These are phyloP conservation scores for Cadophora gregata DNA, from an alignment of 2,329 filamentous ascomycete species.

Conservation along the genomic window DNA sequence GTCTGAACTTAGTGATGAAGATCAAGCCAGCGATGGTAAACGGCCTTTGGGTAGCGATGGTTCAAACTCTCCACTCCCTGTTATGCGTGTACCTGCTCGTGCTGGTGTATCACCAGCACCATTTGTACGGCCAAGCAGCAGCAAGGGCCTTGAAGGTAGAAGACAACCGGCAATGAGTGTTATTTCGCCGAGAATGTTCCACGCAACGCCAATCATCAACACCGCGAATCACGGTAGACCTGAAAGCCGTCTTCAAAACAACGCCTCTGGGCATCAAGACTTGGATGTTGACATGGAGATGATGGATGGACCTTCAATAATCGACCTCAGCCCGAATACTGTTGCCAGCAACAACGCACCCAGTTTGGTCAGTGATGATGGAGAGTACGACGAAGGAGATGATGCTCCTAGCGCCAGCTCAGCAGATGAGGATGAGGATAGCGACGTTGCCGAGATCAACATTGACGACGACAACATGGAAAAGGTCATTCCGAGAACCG, in stretches of 20 bases:
- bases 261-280: slow-evolving; percentile 30
- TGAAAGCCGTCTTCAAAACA: slow-evolving; percentile 30
- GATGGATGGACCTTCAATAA: slow-evolving; percentile 59
- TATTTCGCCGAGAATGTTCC: slow-evolving; percentile 48
- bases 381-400: slow-evolving; percentile 76
- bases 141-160: slow-evolving; percentile 56
- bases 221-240: slow-evolving; percentile 29
- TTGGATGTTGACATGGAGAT: slow-evolving; percentile 47
- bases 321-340: slow-evolving; percentile 72
- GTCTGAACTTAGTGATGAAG: slow-evolving; percentile 54
- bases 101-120: slow-evolving; percentile 59
- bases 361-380: slow-evolving; percentile 80
- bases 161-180: slow-evolving; percentile 46
- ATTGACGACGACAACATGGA: slow-evolving; percentile 56
- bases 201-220: slow-evolving; percentile 43
- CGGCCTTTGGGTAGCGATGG: slow-evolving; percentile 46
- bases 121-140: slow-evolving; percentile 58
- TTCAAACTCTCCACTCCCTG: slow-evolving; percentile 44
- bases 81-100: slow-evolving; percentile 65
- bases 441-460: slow-evolving; percentile 66
- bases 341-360: slow-evolving; percentile 77
- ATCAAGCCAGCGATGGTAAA: slow-evolving; percentile 46
- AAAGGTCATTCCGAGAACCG: slow-evolving; percentile 39
- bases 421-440: slow-evolving; percentile 60
- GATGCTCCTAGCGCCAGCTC: slow-evolving; percentile 56